Evolutionary conservation across 139 green algal species (phyloP), one percentile per base, ranked within the genome.

Genomic region (Chlorella sp.): DNA sequence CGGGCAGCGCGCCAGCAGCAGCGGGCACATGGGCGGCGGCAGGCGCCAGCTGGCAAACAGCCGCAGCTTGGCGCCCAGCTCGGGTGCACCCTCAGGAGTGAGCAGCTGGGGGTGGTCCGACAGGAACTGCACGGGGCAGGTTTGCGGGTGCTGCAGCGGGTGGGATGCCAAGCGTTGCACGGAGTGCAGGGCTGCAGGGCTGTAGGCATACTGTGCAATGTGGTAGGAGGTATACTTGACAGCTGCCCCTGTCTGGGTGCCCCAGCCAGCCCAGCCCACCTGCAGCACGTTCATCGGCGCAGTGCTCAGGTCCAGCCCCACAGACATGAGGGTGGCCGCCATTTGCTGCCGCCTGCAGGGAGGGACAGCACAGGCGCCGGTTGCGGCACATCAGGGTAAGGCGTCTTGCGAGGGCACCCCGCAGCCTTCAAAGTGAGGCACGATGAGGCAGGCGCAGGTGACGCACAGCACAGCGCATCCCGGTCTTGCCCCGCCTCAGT

Each of bases 1-100:
- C 9, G 78, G 78, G 78, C 78, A 84, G 62, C 78, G 78, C 78
- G 78, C 78, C 78, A 84, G 43, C 78, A 84, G 41, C 78, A 84
- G 62, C 78, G 78, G 62, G 62, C 78, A 75, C 78, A 84, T 65
- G 62, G 78, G 78, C 41, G 78, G 78, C 78, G 78, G 62, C 62
- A 84, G 62, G 7, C 78, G 62, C 78, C 78, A 84, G 43, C 17
- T 32, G 17, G 22, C 41, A 56, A 84, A 56, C 62, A 84, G 78
- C 30, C 40, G 36, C 62, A 84, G 78, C 41, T 54, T 44, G 28
- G 8, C 43, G 0, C 78, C 1, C 43, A 84, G 62, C 41, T 38
- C 41, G 2, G 32, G 32, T 3, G 41, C n/a, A 44, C 78, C 78
- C 32, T 46, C 32, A 17, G 32, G 28, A 17, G 30, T 26, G 41